Evolutionary conservation across 176 grass and related monocot species (phyloP).

Genomic region (Hyparrhenia diplandra): DNA sequence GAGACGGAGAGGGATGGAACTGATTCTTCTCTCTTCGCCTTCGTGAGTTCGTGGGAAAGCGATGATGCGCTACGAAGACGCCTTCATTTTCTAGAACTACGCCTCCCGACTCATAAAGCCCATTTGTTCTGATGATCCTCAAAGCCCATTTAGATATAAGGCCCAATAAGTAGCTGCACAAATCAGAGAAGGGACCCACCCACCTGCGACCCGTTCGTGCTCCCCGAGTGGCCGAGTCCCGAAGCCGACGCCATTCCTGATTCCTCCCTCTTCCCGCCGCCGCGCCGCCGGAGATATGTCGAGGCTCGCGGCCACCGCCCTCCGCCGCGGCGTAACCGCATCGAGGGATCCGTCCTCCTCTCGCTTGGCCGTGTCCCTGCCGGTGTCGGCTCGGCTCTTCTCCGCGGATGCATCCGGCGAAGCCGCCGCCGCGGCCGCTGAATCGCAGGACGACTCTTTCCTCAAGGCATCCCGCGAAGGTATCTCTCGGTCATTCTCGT

Average conservation of each 20-base stretch:
- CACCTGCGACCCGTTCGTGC: not conserved
- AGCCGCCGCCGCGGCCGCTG: slow-evolving; percentile 18
- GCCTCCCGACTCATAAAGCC: not conserved
- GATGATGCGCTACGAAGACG: no score
- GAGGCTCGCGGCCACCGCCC: slow-evolving; percentile 30
- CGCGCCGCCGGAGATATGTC: slow-evolving; percentile 36
- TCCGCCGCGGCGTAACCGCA: slow-evolving; percentile 7
- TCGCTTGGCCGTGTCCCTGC: not conserved
- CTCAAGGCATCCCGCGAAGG: slow-evolving; percentile 35
- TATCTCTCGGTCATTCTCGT: not conserved
- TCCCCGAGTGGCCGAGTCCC: not conserved
- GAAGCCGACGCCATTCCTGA: not conserved
- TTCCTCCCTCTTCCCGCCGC: slow-evolving; percentile 23
- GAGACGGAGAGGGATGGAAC: not conserved
- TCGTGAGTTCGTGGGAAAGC: not conserved
- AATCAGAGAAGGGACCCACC: slow-evolving; percentile 8
- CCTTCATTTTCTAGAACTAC: not conserved
- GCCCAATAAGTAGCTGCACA: not conserved
- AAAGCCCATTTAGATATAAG: not conserved
- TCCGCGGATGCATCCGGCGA: slow-evolving; percentile 32
- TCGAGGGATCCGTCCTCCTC: not conserved
- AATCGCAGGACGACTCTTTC: slow-evolving; percentile 32
- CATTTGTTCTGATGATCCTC: not conserved
- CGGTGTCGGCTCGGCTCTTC: slow-evolving; percentile 14
- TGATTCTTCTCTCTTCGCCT: not conserved